Base-by-base conservation (phyloP, 1,284 basidiomycete species). In the Pseudozyma thailandica region DNA sequence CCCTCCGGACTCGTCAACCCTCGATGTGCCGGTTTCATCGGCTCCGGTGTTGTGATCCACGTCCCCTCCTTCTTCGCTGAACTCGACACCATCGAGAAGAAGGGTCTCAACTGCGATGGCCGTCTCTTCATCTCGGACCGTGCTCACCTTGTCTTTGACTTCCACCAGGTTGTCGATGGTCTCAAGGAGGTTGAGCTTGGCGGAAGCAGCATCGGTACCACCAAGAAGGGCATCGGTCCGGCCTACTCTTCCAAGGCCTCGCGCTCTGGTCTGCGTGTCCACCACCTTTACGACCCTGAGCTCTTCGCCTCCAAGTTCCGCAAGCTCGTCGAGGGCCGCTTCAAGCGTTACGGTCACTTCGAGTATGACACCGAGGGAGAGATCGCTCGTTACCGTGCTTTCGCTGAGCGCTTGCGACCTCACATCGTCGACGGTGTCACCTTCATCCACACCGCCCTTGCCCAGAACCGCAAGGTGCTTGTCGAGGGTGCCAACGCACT, bases 111-210 rank as follows among this genome's bases (percentile, higher is more conserved):
- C 80, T 96, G 93, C 85, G 88, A 89, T 12, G 88, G 88, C 66
- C 89, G 96, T 39, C 86, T 98, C 21, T 92, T 97, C 84, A 86
- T 98, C 75, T 98, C 95, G 21, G 94, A 98, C 85, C 90, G 95
- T 70, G 93, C 95, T 2, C 93, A 96, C 75, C 90, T 98, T 70
- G 95, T 98, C 44, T 94, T 98, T 80, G 95, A 98, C 84, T 98
- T 98, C 85, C 95, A 98, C 85, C 95, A 98, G 86, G 96, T 98
- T 79, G 96, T 98, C 38, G 96, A 98, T 81, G 96, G 96, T 16
- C 86, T 98, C 79, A 98, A 98, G 84, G 95, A 98, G 84, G 92
- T 94, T 45, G 95, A 98, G 84, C 88, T 98, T 15, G 96, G 96
- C 31, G 92, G 92, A 18, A 90, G 78, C 58, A 85, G 91, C 84